Base-by-base conservation (phyloP, 495 filamentous ascomycete species). In the Barbatosphaeria neglecta region DNA sequence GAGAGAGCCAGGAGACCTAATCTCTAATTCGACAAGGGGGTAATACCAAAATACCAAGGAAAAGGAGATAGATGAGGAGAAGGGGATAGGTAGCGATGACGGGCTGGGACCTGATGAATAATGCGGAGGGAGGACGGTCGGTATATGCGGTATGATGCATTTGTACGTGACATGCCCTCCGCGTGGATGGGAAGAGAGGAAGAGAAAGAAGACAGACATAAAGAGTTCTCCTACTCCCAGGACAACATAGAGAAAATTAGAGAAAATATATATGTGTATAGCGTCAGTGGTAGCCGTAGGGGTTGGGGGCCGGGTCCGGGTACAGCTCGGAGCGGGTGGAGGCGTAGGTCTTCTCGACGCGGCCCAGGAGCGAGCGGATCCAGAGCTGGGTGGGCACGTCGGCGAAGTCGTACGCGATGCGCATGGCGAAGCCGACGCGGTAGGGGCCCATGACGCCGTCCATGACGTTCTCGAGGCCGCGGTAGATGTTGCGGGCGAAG, bases 341-440 rank as follows among this genome's bases (percentile, higher is more conserved):
- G 3, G 52, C 52, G 38, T 54, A 54, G 37, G 37, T 47, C 41
- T 50, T 38, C 41, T 45, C 28, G 11, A 47, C 45, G 23, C 31
- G 28, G 20, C 37, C 52, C 27, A 54, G 41, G 23, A 48, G 16
- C 3, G 27, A n/a, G 8, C 37, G 43, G 15, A 54, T 28, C 52
- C 52, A 54, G 16, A 40, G 25, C 48, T 54, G 52, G 5, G 48
- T 42, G n/a, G 37, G 37, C 20, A 22, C 16, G 18, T 48, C 46
- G 25, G 43, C 48, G 31, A 54, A 54, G 41, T 54, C 48, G 44
- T 50, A 54, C 19, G 25, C 41, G 20, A 54, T 54, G 10, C 52
- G 40, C 19, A 54, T 39, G 2, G 45, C 28, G 41, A 48, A 54
- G 24, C 52, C 52, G 4, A 50, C 11, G 7, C 52, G 48, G 43